Base-by-base conservation (phyloP, 2,329 filamentous ascomycete species). In the Penicillium olsonii region DNA sequence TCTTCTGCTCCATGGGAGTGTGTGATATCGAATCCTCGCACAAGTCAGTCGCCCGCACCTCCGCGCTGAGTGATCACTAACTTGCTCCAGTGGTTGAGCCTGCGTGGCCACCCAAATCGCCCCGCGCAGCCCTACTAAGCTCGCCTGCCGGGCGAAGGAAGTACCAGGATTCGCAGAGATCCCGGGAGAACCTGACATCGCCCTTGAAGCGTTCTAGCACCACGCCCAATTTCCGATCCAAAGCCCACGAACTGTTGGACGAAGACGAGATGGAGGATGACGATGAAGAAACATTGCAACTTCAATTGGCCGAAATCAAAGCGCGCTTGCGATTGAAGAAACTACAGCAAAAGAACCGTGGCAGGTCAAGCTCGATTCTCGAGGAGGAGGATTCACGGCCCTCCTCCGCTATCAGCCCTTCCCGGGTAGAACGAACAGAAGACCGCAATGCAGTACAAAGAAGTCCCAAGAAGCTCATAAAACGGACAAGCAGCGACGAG, bases 301-400 rank as follows among this genome's bases (percentile, higher is more conserved):
- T 99, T 54, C 86, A 95, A 67, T 76, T 97, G 5, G 85, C 92
- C 56, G 90, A 89, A 47, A 95, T 99, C 50, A 87, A 97, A 69
- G 90, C 92, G 6, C 86, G 87, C 52, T 74, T 97, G 44, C 94
- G 87, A 70, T 72, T 97, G 56, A 97, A 96, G 71, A 91, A 87
- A 64, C 75, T 97, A 10, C 47, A 50, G 12, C 88, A 94, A 68
- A 86, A 85, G 55, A 75, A 65, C 71, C 63, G 61, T 42, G 60
- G 54, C 12, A 61, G 64, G 42, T 56, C 63, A 24, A 56, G 46
- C 35, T 56, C 57, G 0, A 55, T 63, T 14, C 42, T 52, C 5
- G 54, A 62, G 12, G 59, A 63, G n/a, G 61, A 53, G 19, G 57
- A 61, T 15, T 48, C 57, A 12, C 56, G 60, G 26, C 61, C 65